Conservation (phyloP, 2,329 filamentous ascomycete genomes). For the Xylariomycetidae sp. region DNA sequence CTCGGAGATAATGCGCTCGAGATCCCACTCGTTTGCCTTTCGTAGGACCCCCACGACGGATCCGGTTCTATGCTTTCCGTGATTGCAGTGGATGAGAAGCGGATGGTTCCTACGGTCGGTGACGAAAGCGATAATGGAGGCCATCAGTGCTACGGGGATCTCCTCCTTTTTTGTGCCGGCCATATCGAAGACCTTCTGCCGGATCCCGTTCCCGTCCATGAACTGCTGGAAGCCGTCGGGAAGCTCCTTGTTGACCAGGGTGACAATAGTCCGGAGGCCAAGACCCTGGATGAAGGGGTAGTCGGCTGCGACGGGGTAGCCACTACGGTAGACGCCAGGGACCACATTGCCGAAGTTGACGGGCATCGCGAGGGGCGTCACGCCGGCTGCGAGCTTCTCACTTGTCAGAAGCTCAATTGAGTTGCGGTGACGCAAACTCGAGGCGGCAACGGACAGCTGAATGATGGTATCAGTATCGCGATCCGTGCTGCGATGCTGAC, state of each 20-base stretch:
- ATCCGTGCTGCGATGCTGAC: too few species aligned
- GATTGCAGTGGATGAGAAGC: slow-evolving; percentile 86
- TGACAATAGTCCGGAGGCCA: slow-evolving; percentile 73
- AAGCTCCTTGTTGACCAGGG: slow-evolving; percentile 60
- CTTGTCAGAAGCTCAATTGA: too few species aligned
- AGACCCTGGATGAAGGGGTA: slow-evolving; percentile 65
- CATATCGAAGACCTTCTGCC: slow-evolving; percentile 71
- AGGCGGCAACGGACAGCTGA: too few species aligned
- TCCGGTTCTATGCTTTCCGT: slow-evolving; percentile 88
- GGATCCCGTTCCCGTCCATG: slow-evolving; percentile 61
- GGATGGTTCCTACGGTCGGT: slow-evolving; percentile 72
- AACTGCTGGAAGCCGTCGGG: slow-evolving; percentile 54
- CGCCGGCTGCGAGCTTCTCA: too few species aligned
- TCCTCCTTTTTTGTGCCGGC: slow-evolving; percentile 81
- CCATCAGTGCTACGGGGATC: slow-evolving; percentile 64
- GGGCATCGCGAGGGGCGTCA: too few species aligned
- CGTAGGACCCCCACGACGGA: slow-evolving; percentile 81
- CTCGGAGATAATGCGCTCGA: slow-evolving; percentile 62
- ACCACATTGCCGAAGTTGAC: slow-evolving; percentile 74
- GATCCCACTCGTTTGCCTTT: slow-evolving; percentile 64
- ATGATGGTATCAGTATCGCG: too few species aligned
- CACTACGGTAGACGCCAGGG: slow-evolving; percentile 74
- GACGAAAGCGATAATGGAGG: slow-evolving; percentile 64
- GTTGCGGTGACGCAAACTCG: too few species aligned
- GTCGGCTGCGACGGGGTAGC: slow-evolving; percentile 69